A percentile compares a stretch with the other conserved stretches of the same genome.
phyloP scores from a whole-genome alignment of 2,329 filamentous ascomycete genomes.

The Fusarium sp. region DNA sequence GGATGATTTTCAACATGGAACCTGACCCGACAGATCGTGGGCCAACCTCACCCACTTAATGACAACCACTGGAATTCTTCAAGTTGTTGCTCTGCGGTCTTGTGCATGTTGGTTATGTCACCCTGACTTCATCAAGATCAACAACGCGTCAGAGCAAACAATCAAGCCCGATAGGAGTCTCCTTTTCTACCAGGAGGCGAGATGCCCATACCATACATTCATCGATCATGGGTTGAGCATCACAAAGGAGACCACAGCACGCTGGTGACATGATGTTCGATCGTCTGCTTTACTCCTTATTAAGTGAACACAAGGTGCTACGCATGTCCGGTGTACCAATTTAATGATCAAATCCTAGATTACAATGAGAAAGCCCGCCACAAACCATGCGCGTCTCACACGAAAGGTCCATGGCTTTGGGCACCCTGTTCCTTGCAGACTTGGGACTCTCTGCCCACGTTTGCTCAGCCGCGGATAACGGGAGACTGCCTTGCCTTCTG shows the following conservation, averaged over 20 bases:
- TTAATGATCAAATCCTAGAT: slow-evolving; percentile 21
- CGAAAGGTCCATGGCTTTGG: slow-evolving; percentile 30
- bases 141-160: slow-evolving; percentile 10
- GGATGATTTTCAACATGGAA: slow-evolving; percentile 39
- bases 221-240: not conserved
- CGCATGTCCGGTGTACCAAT: slow-evolving; percentile 32
- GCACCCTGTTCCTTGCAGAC: slow-evolving; percentile 4
- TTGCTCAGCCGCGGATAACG: slow-evolving; percentile 1
- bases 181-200: slow-evolving; percentile 9
- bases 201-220: not conserved
- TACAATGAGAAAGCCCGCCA: slow-evolving; percentile 25
- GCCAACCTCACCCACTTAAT: slow-evolving; percentile 18
- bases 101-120: slow-evolving; percentile 21
- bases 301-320: slow-evolving; percentile 24
- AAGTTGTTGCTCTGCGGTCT: slow-evolving; percentile 18
- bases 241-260: not conserved
- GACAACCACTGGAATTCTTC: slow-evolving; percentile 27
- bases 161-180: not conserved
- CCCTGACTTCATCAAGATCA: slow-evolving; percentile 23
- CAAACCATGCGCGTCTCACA: slow-evolving; percentile 40
- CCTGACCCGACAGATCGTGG: slow-evolving; percentile 15
- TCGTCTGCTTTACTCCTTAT: not conserved
- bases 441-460: slow-evolving; percentile 12
- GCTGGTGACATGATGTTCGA: slow-evolving; percentile 2
- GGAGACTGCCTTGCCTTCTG: slow-evolving; percentile 15